Evolutionary conservation across 2,329 filamentous ascomycete genomes (phyloP), one percentile per base, ranked within the genome.

Genomic region (Aureobasidium sp.): DNA sequence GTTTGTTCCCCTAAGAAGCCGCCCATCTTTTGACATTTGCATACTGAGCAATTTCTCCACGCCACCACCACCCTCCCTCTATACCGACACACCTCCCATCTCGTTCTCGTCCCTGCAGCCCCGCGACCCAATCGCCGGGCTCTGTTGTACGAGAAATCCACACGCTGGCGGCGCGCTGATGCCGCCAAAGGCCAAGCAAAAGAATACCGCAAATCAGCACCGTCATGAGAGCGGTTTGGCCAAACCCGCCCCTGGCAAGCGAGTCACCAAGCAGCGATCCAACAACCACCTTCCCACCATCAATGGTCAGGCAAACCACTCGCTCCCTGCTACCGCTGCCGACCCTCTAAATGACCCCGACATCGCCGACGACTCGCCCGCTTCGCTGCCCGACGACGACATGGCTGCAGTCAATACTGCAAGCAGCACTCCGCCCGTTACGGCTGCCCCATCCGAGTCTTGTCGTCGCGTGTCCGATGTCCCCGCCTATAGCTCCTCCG

Each of bases 171-270:
- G 66, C 65, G 64, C 67, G 69, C 72, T 76, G 71, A 80, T 80
- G 78, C 78, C 79, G 76, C 74, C 76, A 67, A 78, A 76, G 73
- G 71, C 70, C 70, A 77, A 76, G 70, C 73, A 70, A 70, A 70
- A 70, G 67, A 74, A 74, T 73, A 68, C 69, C 68, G 72, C 77
- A 71, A 76, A 77, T 72, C 72, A 75, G 73, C 77, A 77, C 71
- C 86, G 88, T 76, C 88, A 95, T 78, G 91, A 96, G 78, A 91
- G 90, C 87, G 91, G 90, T 72, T 82, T 91, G 75, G 88, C 91
- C 82, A 57, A 46, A 46, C 39, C 39, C 37, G 87, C 87, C 71
- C 85, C 88, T 58, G 87, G 87, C 68, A 90, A 87, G 80, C 86
- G 87, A 74, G 78, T 87, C 69, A 73, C 64, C 69, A 72, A 67